These are phyloP conservation scores for Canavalia gladiata DNA, from an alignment of 306 rosid genomes.

Conservation along the genomic window DNA sequence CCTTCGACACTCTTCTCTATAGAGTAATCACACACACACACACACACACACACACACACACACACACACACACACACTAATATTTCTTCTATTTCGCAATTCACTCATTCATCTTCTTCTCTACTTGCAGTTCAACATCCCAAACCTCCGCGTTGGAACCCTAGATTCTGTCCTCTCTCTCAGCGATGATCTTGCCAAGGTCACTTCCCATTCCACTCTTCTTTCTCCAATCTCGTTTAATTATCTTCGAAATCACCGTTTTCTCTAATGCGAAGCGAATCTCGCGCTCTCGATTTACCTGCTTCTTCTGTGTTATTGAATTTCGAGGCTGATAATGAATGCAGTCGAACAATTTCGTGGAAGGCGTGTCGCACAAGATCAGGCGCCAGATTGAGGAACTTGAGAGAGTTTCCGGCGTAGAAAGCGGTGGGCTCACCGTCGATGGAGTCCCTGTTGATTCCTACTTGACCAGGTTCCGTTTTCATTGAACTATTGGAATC, in stretches of 20 bases:
- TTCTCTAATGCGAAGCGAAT: background rate
- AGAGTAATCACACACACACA: constrained; percentile 53
- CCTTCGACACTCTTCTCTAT: constrained; percentile 95
- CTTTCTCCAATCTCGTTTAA: background rate
- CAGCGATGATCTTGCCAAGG: constrained; percentile 97
- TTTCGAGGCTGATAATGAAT: constrained; percentile 28
- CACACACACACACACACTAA: background rate
- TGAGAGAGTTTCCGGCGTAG: constrained; percentile 74
- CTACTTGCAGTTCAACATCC: constrained; percentile 76
- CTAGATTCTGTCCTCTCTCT: constrained; percentile 97
- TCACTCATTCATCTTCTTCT: background rate
- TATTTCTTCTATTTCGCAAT: background rate
- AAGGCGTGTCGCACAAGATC: constrained; percentile 89
- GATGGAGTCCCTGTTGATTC: constrained; percentile 99
- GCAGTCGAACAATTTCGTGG: constrained; percentile 88
- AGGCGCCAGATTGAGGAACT: constrained; percentile 97
- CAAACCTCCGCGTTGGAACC: constrained; percentile 96
- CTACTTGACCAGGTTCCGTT: constrained; percentile 76
- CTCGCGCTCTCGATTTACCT: background rate
- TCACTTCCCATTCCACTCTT: constrained; percentile 13
- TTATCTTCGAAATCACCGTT: background rate
- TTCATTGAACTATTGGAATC: background rate
- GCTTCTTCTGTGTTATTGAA: background rate
- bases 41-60: too few species aligned
- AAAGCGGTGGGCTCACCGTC: constrained; percentile 74